These are phyloP conservation scores for Eudorina sp. DNA, from an alignment of 139 green algal genomes.

Conservation along the genomic window DNA sequence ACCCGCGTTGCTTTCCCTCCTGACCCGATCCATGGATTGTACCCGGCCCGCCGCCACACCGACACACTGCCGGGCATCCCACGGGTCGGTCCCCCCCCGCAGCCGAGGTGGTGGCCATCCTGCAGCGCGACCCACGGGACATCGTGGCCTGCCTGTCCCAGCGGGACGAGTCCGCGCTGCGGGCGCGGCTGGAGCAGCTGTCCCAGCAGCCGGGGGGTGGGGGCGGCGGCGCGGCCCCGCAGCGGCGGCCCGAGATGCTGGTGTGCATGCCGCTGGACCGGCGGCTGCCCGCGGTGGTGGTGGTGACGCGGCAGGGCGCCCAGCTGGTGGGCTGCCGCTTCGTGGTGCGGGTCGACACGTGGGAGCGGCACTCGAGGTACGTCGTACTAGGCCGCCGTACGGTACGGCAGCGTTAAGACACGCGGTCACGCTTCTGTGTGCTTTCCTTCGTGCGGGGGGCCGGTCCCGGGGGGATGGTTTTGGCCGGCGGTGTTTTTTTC, in stretches of 20 bases:
- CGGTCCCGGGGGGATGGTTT: no score
- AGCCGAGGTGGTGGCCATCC: constrained; percentile 48
- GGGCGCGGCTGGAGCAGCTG: not conserved
- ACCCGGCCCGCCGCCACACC: no score
- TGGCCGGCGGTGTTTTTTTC: no score
- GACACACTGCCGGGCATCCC: not conserved
- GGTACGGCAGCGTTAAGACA: no score
- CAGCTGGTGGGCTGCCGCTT: constrained; percentile 64
- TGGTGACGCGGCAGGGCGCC: constrained; percentile 52
- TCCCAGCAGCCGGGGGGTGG: not conserved
- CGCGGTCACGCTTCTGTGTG: no score
- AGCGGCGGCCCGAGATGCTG: constrained; percentile 47
- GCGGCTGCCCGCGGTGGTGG: constrained; percentile 57
- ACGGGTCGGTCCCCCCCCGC: not conserved
- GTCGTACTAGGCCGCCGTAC: no score
- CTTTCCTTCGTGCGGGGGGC: no score
- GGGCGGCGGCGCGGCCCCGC: not conserved
- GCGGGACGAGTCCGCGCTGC: constrained; percentile 14
- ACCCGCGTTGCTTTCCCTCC: no score
- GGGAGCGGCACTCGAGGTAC: constrained; percentile 50
- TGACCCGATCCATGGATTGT: no score
- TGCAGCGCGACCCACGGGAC: constrained; percentile 32
- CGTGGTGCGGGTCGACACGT: constrained; percentile 69
- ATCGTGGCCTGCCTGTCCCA: constrained; percentile 41
- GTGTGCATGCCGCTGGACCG: constrained; percentile 63